Evolutionary conservation across 768 basidiomycete genomes (phyloP), one percentile per base, ranked within the genome.

Genomic region (Suillus lakei): DNA sequence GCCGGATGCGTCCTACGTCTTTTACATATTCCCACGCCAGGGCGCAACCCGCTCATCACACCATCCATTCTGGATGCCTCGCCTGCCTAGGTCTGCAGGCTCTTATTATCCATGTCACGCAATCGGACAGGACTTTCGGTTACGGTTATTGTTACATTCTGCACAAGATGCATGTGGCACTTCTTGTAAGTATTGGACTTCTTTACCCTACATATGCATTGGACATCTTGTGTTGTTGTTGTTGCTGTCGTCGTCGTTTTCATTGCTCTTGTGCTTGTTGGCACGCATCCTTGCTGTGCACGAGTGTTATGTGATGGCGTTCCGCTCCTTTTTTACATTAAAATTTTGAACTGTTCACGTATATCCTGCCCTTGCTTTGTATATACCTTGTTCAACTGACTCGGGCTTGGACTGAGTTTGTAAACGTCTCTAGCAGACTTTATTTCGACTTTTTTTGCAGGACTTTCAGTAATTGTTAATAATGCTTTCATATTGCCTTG

Each of bases 41-140:
- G 53, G 53, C 53, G 53, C 53, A 54, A 54, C 28, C 28, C 50
- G 26, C 26, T 46, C 44, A 46, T 44, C 44, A 16, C 43, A 44
- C 16, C 43, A 44, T 44, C 43, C 43, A 21, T 9, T n/a, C n/a
- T n/a, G n/a, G n/a, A 39, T 39, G 39, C 39, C 39, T 15, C 2
- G 43, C 43, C 21, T n/a, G 43, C 43, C 21, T 16, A 16, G 21
- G 21, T 21, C 43, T 21, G 43, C 18, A 7, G 18, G 41, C 41
- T 7, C 43, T 43, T 43, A 21, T 21, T 43, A 43, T 8, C 39
- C 39, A 41, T 41, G 16, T 15, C n/a, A 38, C 38, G 38, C 38
- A 38, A 38, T 38, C 21, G 28, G 28, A 51, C 50, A 16, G 50
- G 23, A 26, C 44, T 46, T 46, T 48, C 4, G n/a, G 43, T 44